Evolutionary conservation across 2,329 filamentous ascomycete genomes (phyloP).

Genomic region (Neoarthrinium moseri): DNA sequence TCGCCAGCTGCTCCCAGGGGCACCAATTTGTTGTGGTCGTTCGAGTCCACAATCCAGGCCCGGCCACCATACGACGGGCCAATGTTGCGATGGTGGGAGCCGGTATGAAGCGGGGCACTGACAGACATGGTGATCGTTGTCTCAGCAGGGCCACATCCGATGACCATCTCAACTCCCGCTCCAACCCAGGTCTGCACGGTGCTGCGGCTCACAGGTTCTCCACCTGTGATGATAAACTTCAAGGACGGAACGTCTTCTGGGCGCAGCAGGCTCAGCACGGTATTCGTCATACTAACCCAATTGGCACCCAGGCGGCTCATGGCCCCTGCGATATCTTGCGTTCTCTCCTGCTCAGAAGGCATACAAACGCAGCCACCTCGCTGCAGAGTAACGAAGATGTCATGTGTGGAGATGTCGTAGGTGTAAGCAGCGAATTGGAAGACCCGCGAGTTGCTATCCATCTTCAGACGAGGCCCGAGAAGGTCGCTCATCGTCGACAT

Average conservation of each 20-base stretch:
- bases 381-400: slow-evolving; percentile 3
- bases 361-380: slow-evolving; percentile 6
- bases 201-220: slow-evolving; percentile 3
- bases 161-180: not conserved
- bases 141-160: slow-evolving; percentile 4
- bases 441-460: too few species aligned
- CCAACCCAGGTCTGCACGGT: slow-evolving; percentile 1
- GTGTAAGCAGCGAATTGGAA: slow-evolving; percentile 6
- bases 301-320: too few species aligned
- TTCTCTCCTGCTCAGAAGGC: slow-evolving; percentile 7
- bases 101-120: not conserved
- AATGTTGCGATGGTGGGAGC: not conserved
- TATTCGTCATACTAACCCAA: too few species aligned
- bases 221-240: slow-evolving; percentile 3
- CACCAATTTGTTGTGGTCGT: slow-evolving; percentile 9
- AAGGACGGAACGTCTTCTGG: not conserved
- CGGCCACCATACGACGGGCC: slow-evolving; percentile 1
- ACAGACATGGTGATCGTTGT: not conserved
- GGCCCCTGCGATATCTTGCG: not conserved
- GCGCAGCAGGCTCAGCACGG: too few species aligned
- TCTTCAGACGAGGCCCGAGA: too few species aligned
- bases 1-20: slow-evolving; percentile 16
- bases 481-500: too few species aligned
- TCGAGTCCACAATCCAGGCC: slow-evolving; percentile 11
- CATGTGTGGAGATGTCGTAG: slow-evolving; percentile 1